These are phyloP conservation scores for Ceratonia siliqua DNA, from an alignment of 306 rosid species.

Conservation along the genomic window DNA sequence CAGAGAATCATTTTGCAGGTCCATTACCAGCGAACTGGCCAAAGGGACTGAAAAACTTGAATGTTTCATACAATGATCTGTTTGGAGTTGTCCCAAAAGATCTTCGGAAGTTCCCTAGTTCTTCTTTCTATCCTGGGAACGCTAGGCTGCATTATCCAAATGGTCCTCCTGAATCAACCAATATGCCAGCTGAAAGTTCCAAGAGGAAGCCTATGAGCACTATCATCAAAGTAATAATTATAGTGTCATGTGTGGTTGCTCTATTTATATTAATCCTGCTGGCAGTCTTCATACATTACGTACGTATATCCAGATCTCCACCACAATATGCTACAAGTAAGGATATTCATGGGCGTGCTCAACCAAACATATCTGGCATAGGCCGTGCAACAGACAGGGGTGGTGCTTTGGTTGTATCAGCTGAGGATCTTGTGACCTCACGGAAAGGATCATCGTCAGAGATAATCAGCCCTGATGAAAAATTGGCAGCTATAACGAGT, in stretches of 20 bases:
- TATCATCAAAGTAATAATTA: conserved; percentile 74
- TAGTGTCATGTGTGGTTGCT: conserved; percentile 82
- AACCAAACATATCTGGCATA: conserved; percentile 53
- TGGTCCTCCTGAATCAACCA: conserved; percentile 56
- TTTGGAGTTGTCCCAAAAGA: conserved; percentile 81
- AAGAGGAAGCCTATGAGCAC: conserved; percentile 64
- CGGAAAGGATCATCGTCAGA: conserved; percentile 79
- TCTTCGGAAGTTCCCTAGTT: conserved; percentile 72
- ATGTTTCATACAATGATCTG: conserved; percentile 86
- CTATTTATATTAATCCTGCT: conserved; percentile 73
- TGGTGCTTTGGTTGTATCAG: conserved; percentile 75
- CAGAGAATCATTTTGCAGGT: conserved; percentile 84
- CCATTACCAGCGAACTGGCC: conserved; percentile 78
- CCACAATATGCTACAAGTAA: conserved; percentile 51
- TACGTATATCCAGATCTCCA: conserved; percentile 65
- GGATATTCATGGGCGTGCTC: conserved; percentile 45
- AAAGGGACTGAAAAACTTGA: conserved; percentile 54
- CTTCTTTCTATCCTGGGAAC: conserved; percentile 94
- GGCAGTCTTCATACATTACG: conserved; percentile 79
- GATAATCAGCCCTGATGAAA: conserved; percentile 66
- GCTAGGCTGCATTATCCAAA: conserved; percentile 54
- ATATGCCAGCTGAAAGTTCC: conserved; percentile 44
- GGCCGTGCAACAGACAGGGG: conserved; percentile 51
- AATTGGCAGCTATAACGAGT: conserved; percentile 59
- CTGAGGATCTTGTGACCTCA: conserved; percentile 79